These are phyloP conservation scores for Solanum habrochaites DNA, from an alignment of 257 asterid genomes.

Conservation along the genomic window DNA sequence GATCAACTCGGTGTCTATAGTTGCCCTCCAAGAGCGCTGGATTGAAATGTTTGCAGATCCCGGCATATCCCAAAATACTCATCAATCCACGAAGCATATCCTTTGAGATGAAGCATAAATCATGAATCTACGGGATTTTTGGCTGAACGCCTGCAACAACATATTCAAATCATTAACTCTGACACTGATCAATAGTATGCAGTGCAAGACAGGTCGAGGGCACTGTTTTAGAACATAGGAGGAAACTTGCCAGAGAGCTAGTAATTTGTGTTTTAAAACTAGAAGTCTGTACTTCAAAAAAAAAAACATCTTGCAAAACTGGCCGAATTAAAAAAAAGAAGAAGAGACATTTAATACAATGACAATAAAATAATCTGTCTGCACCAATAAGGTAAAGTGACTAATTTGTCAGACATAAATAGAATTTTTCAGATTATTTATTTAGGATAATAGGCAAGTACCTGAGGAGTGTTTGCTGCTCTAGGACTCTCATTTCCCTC, in stretches of 20 bases:
- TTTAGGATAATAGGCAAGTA: neutral
- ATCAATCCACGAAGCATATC: conserved; percentile 92
- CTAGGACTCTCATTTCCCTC: conserved; percentile 31
- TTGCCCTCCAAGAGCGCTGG: conserved; percentile 93
- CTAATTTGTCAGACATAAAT: neutral
- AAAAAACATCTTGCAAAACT: neutral
- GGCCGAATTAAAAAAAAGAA: neutral
- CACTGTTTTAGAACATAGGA: neutral
- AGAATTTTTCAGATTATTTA: neutral
- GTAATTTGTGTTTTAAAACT: neutral
- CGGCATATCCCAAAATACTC: conserved; percentile 71
- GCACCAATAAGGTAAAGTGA: neutral
- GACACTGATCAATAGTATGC: neutral
- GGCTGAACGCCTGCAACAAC: conserved; percentile 57
- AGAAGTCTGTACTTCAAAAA: neutral
- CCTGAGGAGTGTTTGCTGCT: conserved; percentile 79
- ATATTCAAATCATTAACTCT: neutral
- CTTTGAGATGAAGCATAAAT: conserved; percentile 94
- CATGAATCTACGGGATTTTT: conserved; percentile 84
- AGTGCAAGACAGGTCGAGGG: neutral
- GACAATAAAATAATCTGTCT: neutral
- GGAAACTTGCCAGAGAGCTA: neutral
- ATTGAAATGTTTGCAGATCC: conserved; percentile 97
- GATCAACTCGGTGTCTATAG: conserved; percentile 87
- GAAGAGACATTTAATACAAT: neutral